A percentile compares a stretch with the other conserved stretches of the same genome.
These are phyloP conservation scores for Pholiota molesta DNA, from an alignment of 768 basidiomycete genomes.

Conservation along the genomic window DNA sequence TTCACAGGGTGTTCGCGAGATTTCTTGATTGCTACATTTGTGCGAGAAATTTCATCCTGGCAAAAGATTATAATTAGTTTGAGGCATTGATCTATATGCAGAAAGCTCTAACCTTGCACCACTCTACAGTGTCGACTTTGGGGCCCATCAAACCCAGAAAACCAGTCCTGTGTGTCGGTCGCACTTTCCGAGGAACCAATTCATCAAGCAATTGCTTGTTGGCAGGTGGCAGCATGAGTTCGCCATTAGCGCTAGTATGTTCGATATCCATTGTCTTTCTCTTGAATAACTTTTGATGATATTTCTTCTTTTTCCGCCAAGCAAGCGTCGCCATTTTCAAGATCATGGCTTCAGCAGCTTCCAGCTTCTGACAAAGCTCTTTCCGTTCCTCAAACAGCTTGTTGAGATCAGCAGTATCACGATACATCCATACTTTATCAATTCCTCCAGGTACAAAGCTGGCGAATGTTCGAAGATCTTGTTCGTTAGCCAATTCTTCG, in stretches of 20 bases:
- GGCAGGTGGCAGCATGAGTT: slow-evolving; percentile 25
- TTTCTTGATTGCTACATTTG: slow-evolving; percentile 47
- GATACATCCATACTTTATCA: slow-evolving; percentile 68
- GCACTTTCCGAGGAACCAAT: slow-evolving; percentile 49
- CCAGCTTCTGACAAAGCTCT: slow-evolving; percentile 54
- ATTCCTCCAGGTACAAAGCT: slow-evolving; percentile 73
- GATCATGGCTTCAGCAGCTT: slow-evolving; percentile 55
- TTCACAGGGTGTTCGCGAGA: slow-evolving; percentile 37
- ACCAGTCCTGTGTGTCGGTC: slow-evolving; percentile 57
- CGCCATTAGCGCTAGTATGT: slow-evolving; percentile 1
- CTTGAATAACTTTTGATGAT: slow-evolving; percentile 34
- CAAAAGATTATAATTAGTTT: background rate
- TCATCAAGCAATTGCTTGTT: slow-evolving; percentile 46
- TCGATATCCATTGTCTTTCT: slow-evolving; percentile 33
- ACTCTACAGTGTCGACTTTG: slow-evolving; percentile 71
- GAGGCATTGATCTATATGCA: background rate
- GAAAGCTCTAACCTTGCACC: slow-evolving; percentile 48
- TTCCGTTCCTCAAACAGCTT: slow-evolving; percentile 45
- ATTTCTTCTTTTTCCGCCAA: slow-evolving; percentile 42
- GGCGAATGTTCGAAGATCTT: slow-evolving; percentile 52
- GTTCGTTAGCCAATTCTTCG: slow-evolving; percentile 50
- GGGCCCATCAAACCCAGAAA: slow-evolving; percentile 53
- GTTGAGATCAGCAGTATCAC: slow-evolving; percentile 50
- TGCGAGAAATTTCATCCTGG: slow-evolving; percentile 53
- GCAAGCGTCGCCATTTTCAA: slow-evolving; percentile 41